Base-by-base conservation (phyloP, 805 yeast genomes). In the Candida silvicultrix region DNA sequence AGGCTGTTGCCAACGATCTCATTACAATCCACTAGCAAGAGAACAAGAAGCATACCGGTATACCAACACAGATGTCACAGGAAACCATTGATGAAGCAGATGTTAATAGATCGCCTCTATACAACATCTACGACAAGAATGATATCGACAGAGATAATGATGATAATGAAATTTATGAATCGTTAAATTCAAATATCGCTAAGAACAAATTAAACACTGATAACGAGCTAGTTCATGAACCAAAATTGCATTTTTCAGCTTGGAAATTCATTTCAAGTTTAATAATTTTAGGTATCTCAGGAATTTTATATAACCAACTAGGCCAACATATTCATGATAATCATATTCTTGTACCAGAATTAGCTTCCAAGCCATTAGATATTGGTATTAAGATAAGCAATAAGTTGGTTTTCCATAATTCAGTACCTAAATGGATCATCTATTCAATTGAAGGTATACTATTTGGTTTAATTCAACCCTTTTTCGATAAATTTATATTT, bases 401-500 rank as follows among this genome's bases (percentile, higher is more conserved):
- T 29, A 9, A 38, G 31, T 15, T 41, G 19, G 19, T 44, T 2
- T 36, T 44, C 21, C 28, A 46, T 25, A 51, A 56, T 11, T 41
- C 48, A 41, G 40, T 48, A 32, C 63, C 65, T 8, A 56, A 58
- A 3, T 57, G 62, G 55, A 52, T 55, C 2, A 52, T 64, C 6
- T 67, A 67, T 49, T 65, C 78, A 4, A 41, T 78, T 10, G 79
- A 79, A 51, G 89, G 89, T 2, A 55, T 80, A 15, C 48, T 76
- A n/a, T 71, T 82, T 64, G 83, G 86, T n/a, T 59, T 70, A 8
- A 56, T 75, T 14, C 71, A 76, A 37, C 85, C 87, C 5, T 37
- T 70, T 0, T 47, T 65, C 21, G 73, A 71, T 44, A 36, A 43
- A 19, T 41, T 54, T 6, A 46, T 48, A 8, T 53, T 49, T 38